Conservation (phyloP, 345 rosid species). For the Angophora floribunda region DNA sequence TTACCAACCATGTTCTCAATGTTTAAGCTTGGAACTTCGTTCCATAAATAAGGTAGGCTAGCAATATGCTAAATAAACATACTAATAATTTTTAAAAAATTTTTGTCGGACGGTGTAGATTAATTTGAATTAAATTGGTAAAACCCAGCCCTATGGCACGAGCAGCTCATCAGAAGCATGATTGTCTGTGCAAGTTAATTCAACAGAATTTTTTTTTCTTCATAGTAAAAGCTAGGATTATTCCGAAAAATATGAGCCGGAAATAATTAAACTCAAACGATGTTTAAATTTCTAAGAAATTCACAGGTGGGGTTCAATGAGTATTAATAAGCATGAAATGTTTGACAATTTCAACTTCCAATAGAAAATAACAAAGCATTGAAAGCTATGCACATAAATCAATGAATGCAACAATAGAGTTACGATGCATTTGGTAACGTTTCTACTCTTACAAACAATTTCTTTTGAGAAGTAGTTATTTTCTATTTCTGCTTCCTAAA, state of each 20-base stretch:
- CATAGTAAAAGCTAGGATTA: background rate
- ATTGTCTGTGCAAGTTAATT: background rate
- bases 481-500: too few relatives aligned
- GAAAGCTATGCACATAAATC: too few relatives aligned
- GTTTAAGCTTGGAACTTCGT: background rate
- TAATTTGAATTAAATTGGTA: background rate
- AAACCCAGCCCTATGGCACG: background rate
- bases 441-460: too few relatives aligned
- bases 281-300: background rate
- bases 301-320: accelerated
- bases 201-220: too few relatives aligned
- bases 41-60: background rate
- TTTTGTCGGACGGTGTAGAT: background rate
- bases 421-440: too few relatives aligned
- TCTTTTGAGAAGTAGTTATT: too few relatives aligned
- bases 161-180: background rate
- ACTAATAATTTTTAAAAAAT: too few relatives aligned
- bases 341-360: too few relatives aligned
- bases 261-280: background rate
- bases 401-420: accelerated
- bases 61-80: background rate
- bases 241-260: too few relatives aligned
- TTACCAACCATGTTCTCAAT: background rate
- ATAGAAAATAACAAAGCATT: too few relatives aligned
- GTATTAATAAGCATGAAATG: too few relatives aligned